Conservation (phyloP, 495 filamentous ascomycete species). For the Neurospora hispaniola region DNA sequence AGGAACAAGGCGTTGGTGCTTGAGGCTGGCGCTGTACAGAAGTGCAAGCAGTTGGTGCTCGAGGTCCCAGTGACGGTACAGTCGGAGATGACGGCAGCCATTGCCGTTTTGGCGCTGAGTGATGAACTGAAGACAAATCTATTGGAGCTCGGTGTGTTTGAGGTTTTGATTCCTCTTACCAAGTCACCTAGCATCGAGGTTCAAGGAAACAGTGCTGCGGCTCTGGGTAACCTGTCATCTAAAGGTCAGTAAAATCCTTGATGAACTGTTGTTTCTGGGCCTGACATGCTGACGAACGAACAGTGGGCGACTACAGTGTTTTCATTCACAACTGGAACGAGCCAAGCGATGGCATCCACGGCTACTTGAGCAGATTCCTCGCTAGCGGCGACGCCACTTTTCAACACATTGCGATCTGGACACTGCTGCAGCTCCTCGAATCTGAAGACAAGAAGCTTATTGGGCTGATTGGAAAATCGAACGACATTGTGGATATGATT, state of each 20-base stretch:
- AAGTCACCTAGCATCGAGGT: slow-evolving; percentile 94
- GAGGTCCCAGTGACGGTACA: slow-evolving; percentile 90
- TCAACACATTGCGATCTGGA: slow-evolving; percentile 99
- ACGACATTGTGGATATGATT: slow-evolving; percentile 84
- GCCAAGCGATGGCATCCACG: slow-evolving; percentile 88
- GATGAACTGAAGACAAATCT: slow-evolving; percentile 91
- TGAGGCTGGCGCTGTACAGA: slow-evolving; percentile 93
- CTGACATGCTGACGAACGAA: slow-evolving; percentile 2
- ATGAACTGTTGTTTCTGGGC: too few species aligned
- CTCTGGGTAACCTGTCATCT: slow-evolving; percentile 87
- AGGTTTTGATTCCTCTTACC: slow-evolving; percentile 90
- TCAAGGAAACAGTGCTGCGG: slow-evolving; percentile 94
- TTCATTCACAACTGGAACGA: slow-evolving; percentile 91
- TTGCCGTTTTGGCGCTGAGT: slow-evolving; percentile 91
- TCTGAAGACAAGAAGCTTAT: slow-evolving; percentile 83
- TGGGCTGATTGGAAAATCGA: slow-evolving; percentile 71
- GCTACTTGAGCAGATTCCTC: slow-evolving; percentile 86
- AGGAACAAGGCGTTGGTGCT: slow-evolving; percentile 93
- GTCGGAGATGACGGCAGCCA: slow-evolving; percentile 97
- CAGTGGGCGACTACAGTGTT: slow-evolving; percentile 92
- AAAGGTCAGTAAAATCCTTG: slow-evolving; percentile 56
- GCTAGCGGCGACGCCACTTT: slow-evolving; percentile 93
- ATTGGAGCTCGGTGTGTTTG: slow-evolving; percentile 88
- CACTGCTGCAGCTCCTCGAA: slow-evolving; percentile 85
- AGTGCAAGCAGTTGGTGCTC: slow-evolving; percentile 93